These are phyloP conservation scores for Thalassiosira mediterranea DNA, from an alignment of 352 stramenopile genomes.

Conservation along the genomic window DNA sequence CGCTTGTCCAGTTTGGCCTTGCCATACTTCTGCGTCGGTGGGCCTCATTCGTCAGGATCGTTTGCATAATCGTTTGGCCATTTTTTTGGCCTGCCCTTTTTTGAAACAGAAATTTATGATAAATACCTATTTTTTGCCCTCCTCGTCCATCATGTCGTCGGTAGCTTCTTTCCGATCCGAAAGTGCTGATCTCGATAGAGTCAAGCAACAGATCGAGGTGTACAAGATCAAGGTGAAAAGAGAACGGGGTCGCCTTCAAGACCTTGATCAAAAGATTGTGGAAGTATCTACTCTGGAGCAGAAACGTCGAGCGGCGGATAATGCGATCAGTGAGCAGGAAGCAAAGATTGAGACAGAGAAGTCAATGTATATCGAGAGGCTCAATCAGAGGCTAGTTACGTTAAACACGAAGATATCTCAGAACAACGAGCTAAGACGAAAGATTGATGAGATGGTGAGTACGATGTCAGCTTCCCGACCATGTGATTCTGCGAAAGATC, in stretches of 20 bases:
- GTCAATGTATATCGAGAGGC: neutral
- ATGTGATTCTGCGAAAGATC: too few relatives aligned
- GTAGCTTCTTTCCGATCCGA: too few relatives aligned
- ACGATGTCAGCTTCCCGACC: too few relatives aligned
- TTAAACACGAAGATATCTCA: conserved; percentile 12
- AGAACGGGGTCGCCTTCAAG: neutral
- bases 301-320: neutral
- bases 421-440: conserved; percentile 13
- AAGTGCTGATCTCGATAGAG: conserved; percentile 61
- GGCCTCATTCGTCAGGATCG: too few relatives aligned
- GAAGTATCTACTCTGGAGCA: neutral
- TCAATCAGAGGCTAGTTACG: conserved; percentile 3
- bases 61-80: too few relatives aligned
- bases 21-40: too few relatives aligned
- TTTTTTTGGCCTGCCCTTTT: too few relatives aligned
- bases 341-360: conserved; percentile 1
- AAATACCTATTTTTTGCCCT: too few relatives aligned
- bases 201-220: neutral
- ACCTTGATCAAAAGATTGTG: neutral
- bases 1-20: too few relatives aligned
- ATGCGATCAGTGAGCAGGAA: neutral
- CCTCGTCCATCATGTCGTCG: too few relatives aligned
- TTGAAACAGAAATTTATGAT: too few relatives aligned
- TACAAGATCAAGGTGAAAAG: neutral
- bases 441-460: conserved; percentile 22